These are phyloP conservation scores for Jatropha multifida DNA, from an alignment of 441 rosid genomes.

Conservation along the genomic window DNA sequence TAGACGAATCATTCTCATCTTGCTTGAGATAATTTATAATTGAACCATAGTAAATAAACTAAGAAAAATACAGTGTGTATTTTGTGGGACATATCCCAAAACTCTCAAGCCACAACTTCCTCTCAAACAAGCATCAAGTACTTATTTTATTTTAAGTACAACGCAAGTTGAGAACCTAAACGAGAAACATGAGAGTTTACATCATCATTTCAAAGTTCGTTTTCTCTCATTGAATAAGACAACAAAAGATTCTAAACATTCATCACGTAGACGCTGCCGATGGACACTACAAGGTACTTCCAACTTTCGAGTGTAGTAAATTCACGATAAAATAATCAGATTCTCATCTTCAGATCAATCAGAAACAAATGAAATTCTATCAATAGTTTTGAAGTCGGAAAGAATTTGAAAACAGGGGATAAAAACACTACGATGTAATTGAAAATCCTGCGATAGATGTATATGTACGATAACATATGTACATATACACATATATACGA, in stretches of 20 bases:
- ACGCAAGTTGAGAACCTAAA: too few species aligned
- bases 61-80: too few species aligned
- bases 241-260: neutral
- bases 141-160: too few species aligned
- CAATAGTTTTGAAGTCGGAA: neutral
- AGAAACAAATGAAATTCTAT: neutral
- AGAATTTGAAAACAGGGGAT: constrained; percentile 18
- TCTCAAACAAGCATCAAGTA: too few species aligned
- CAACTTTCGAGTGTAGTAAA: neutral
- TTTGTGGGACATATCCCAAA: too few species aligned
- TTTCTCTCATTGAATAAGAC: neutral
- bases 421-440: neutral
- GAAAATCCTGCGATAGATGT: constrained; percentile 4
- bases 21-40: too few species aligned
- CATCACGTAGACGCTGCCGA: neutral
- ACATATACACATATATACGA: constrained; percentile 11
- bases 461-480: constrained; percentile 12
- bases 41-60: too few species aligned
- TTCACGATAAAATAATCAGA: constrained; percentile 2
- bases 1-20: too few species aligned
- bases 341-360: constrained; percentile 5
- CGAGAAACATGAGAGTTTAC: too few species aligned
- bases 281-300: neutral
- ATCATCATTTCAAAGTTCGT: too few species aligned
- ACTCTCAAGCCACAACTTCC: too few species aligned